Evolutionary conservation across 2,329 filamentous ascomycete species (phyloP).

Genomic region (Apiospora rasikravindrae): DNA sequence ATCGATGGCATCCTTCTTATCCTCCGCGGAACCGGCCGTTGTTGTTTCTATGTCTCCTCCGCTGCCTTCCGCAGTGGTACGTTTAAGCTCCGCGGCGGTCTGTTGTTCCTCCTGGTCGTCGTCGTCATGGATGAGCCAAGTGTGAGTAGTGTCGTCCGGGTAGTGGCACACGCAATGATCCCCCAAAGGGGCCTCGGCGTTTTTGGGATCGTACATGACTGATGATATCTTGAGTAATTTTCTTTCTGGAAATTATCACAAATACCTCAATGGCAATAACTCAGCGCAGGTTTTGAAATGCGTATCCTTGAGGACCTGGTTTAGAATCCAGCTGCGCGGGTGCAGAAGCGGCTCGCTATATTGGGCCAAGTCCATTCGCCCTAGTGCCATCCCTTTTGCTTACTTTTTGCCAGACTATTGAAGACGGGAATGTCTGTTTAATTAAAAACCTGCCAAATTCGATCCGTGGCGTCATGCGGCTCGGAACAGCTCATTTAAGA

Average conservation of each 20-base stretch:
- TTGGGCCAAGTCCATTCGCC: neutral
- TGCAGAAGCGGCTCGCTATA: neutral
- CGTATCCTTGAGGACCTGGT: neutral
- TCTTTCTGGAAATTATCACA: neutral
- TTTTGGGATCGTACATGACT: neutral
- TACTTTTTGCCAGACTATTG: neutral
- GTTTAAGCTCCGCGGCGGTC: neutral
- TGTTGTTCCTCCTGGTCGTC: neutral
- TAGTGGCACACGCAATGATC: conserved; percentile 5
- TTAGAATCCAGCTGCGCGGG: neutral
- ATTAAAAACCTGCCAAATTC: neutral
- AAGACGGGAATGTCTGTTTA: neutral
- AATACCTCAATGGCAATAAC: neutral
- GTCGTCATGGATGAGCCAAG: neutral
- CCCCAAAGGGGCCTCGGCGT: neutral
- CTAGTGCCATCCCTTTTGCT: neutral
- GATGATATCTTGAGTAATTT: neutral
- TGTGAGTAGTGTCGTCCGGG: neutral
- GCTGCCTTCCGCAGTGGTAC: neutral
- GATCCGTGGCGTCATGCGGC: neutral
- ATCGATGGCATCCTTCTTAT: neutral
- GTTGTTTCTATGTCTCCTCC: neutral
- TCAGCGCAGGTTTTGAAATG: neutral
- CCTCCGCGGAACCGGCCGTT: neutral
- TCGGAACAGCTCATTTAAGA: neutral